phyloP scores from a whole-genome alignment of 306 rosid genomes.

The Dalbergia cochinchinensis region DNA sequence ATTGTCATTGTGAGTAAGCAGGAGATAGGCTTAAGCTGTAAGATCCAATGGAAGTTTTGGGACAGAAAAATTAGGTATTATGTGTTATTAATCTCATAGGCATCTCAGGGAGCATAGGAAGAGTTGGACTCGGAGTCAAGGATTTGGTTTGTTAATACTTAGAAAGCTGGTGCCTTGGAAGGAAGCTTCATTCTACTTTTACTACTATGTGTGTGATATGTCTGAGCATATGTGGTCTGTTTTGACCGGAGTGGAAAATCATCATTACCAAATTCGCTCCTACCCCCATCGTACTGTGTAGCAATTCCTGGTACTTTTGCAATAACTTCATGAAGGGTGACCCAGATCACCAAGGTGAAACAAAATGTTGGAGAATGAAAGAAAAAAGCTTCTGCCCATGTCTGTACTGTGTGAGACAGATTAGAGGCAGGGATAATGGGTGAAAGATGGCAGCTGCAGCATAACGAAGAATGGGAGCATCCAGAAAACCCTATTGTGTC shows the following conservation, averaged over 20 bases:
- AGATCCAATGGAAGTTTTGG: background rate
- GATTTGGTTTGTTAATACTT: background rate
- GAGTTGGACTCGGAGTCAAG: slow-evolving; percentile 18
- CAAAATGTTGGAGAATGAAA: too few relatives aligned
- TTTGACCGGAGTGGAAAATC: background rate
- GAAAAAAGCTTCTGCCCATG: too few relatives aligned
- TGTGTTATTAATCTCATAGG: slow-evolving; percentile 11
- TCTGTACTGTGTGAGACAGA: too few relatives aligned
- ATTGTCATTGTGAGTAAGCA: background rate
- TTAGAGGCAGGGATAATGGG: too few relatives aligned
- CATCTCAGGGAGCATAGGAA: slow-evolving; percentile 3
- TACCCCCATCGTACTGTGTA: too few relatives aligned
- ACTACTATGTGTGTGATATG: background rate
- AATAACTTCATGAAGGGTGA: too few relatives aligned
- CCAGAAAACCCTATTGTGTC: too few relatives aligned
- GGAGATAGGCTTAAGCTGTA: background rate
- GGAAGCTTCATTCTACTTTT: background rate
- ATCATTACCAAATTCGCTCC: too few relatives aligned
- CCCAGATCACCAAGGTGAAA: too few relatives aligned
- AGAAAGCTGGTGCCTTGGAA: slow-evolving; percentile 15
- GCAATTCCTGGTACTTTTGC: too few relatives aligned
- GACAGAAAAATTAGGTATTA: background rate
- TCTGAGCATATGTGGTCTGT: background rate
- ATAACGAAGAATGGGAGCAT: too few relatives aligned
- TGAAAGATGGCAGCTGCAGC: too few relatives aligned